Base-by-base conservation (phyloP, 306 rosid species). In the Trifolium fragiferum region DNA sequence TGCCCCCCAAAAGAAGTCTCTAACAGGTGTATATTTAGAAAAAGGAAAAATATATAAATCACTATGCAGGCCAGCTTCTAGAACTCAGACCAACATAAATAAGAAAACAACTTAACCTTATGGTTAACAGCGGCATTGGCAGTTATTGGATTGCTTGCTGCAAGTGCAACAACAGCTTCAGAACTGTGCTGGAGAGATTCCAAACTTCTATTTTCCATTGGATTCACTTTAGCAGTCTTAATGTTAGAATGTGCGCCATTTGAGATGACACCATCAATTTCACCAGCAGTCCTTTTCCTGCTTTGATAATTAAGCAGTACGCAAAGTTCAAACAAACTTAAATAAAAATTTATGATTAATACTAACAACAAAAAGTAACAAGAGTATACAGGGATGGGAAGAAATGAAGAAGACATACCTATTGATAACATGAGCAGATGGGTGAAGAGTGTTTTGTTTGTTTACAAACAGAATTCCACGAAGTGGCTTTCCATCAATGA, bases 401-500 rank as follows among this genome's bases (percentile, higher is more conserved):
- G 51, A 57, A 33, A 14, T 2, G 15, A 33, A 33, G 40, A 59
- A 25, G 18, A 19, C 85, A 73, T 78, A 90, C 99, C 99, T 82
- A 80, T 75, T 79, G 66, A 84, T 72, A 69, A 76, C 80, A 67
- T 81, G 82, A 81, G 43, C 79, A 47, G 86, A 38, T 37, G 81
- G 50, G 66, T 69, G 81, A 73, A 32, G 37, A 57, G 83, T 44
- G 73, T 66, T 84, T 70, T 90, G 81, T 74, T 84, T 85, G 89
- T 81, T 87, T 74, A 86, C 47, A 80, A 94, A 89, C 75, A 94
- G 74, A 59, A 94, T 16, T 78, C 99, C 99, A 14, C 84, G 92
- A 69, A 94, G 90, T 74, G 87, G 96, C 90, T 85, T 94, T 79
- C 99, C 99, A 70, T 94, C 98, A 37, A 94, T 87, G 62, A 86